Conservation (phyloP, 2,329 filamentous ascomycete genomes). For the Arthrobotrys pseudoclavata region DNA sequence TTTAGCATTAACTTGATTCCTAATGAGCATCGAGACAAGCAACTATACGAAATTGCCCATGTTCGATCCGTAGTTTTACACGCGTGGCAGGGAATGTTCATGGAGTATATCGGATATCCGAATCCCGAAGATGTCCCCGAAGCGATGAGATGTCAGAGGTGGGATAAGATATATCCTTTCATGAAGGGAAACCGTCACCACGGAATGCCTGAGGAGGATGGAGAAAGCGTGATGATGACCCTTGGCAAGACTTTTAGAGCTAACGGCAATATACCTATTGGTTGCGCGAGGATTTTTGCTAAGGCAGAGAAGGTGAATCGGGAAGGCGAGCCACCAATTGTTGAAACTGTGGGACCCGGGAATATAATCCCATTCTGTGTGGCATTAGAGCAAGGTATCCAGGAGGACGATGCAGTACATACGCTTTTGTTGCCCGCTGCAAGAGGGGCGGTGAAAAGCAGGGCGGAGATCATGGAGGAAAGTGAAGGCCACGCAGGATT, state of each 20-base stretch:
- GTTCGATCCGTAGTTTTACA: slow-evolving; percentile 46
- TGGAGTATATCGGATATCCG: slow-evolving; percentile 54
- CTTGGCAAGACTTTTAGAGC: slow-evolving; percentile 55
- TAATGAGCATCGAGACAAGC: slow-evolving; percentile 44
- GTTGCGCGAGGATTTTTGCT: slow-evolving; percentile 46
- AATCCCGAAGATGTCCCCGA: slow-evolving; percentile 36
- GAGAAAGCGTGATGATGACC: slow-evolving; percentile 52
- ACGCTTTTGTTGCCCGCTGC: slow-evolving; percentile 25
- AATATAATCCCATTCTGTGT: slow-evolving; percentile 60
- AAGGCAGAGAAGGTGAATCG: slow-evolving; percentile 20
- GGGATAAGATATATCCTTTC: slow-evolving; percentile 58
- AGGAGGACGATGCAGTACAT: slow-evolving; percentile 55
- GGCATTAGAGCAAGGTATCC: slow-evolving; percentile 39
- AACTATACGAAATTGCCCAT: slow-evolving; percentile 54
- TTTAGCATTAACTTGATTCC: slow-evolving; percentile 54
- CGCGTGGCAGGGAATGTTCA: slow-evolving; percentile 56
- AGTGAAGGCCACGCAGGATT: slow-evolving; percentile 26
- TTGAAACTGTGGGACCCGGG: slow-evolving; percentile 42
- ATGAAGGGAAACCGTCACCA: slow-evolving; percentile 49
- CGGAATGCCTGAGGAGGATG: slow-evolving; percentile 54
- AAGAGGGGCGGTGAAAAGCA: slow-evolving; percentile 10
- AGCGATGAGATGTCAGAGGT: slow-evolving; percentile 52
- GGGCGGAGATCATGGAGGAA: slow-evolving; percentile 38
- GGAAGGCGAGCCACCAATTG: slow-evolving; percentile 14
- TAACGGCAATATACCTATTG: slow-evolving; percentile 54